A percentile compares a stretch with the other conserved stretches of the same genome.
Evolutionary conservation across 2,329 filamentous ascomycete species (phyloP).

Genomic region (Ustulina deusta): DNA sequence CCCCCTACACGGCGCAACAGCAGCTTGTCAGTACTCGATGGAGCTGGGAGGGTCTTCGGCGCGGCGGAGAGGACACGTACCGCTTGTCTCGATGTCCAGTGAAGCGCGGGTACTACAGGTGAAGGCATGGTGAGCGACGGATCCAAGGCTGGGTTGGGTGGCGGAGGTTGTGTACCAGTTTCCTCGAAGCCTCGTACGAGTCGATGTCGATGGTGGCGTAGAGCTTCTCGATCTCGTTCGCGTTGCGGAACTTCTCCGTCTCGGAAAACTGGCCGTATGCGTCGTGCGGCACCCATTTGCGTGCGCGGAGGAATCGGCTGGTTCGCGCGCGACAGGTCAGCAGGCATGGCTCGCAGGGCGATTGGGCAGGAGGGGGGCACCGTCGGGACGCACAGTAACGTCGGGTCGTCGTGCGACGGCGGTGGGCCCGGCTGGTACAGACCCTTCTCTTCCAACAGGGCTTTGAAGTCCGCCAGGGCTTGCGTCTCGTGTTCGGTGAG

Average conservation of each 20-base stretch:
- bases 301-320: conserved; percentile 87
- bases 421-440: conserved; percentile 69
- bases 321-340: conserved; percentile 33
- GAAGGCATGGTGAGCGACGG: conserved; percentile 36
- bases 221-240: conserved; percentile 80
- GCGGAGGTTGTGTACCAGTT: conserved; percentile 67
- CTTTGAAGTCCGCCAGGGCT: conserved; percentile 79
- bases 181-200: conserved; percentile 83
- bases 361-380: conserved; percentile 19
- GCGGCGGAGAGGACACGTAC: conserved; percentile 42
- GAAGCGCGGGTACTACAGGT: conserved; percentile 87
- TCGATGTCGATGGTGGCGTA: conserved; percentile 89
- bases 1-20: conserved; percentile 65
- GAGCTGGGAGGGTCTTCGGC: neutral
- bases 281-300: conserved; percentile 81
- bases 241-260: conserved; percentile 86
- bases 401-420: conserved; percentile 78
- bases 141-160: conserved; percentile 38
- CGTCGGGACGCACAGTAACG: conserved; percentile 69
- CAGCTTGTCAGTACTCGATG: conserved; percentile 20
- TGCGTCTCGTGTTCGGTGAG: conserved; percentile 75
- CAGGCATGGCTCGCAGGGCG: conserved; percentile 15
- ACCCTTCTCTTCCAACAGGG: conserved; percentile 71
- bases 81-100: conserved; percentile 85
- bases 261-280: conserved; percentile 87